Evolutionary conservation across 305 asterid genomes (phyloP).

Genomic region (Solanum hybrid): DNA sequence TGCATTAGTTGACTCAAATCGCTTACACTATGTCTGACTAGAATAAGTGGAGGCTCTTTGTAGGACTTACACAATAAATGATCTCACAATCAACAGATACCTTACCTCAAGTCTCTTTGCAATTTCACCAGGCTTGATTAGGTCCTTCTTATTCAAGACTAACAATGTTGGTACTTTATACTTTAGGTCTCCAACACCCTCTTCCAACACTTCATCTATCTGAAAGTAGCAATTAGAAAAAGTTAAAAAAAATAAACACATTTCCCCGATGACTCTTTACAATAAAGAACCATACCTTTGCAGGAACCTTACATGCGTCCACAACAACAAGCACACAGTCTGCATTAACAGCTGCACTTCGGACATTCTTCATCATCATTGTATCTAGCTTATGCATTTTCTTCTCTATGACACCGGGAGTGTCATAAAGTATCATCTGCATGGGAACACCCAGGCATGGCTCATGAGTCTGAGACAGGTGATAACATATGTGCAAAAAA

Average conservation of each 20-base stretch:
- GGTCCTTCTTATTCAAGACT: slow-evolving; percentile 90
- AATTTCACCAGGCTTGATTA: slow-evolving; percentile 94
- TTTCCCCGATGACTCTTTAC: neutral
- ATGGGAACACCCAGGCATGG: slow-evolving; percentile 8
- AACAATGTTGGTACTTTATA: slow-evolving; percentile 63
- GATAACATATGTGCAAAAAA: neutral
- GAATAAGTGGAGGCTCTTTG: neutral
- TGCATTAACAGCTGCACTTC: slow-evolving; percentile 83
- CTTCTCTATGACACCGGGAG: slow-evolving; percentile 97
- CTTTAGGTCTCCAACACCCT: slow-evolving; percentile 56
- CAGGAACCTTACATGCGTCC: slow-evolving; percentile 77
- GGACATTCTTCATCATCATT: slow-evolving; percentile 98
- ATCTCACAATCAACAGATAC: neutral
- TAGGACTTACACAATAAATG: neutral
- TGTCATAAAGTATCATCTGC: slow-evolving; percentile 95
- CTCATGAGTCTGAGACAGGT: neutral
- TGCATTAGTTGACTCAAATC: neutral
- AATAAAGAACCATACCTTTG: slow-evolving; percentile 42
- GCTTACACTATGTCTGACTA: neutral
- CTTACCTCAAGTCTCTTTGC: slow-evolving; percentile 83
- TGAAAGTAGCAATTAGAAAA: slow-evolving; percentile 21
- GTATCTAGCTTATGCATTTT: slow-evolving; percentile 90
- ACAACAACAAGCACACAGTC: slow-evolving; percentile 88
- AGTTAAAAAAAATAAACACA: neutral
- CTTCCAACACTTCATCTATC: slow-evolving; percentile 83